Base-by-base conservation (phyloP, 768 basidiomycete genomes). In the Lactarius evosmus region DNA sequence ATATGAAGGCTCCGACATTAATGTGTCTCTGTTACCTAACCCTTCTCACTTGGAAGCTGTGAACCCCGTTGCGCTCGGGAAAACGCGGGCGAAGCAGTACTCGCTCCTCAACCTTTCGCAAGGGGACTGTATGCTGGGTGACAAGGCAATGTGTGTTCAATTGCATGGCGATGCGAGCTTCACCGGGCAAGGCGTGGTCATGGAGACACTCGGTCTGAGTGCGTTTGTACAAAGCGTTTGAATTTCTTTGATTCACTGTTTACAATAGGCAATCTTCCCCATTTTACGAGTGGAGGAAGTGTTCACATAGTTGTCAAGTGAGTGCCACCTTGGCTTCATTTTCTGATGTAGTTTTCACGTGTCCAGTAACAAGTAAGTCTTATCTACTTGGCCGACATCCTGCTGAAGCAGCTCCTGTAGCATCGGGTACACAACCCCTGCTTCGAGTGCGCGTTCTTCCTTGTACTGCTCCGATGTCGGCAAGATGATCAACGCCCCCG, bases 161-260 rank as follows among this genome's bases (percentile, higher is more conserved):
- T 74, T 97, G 53, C 95, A 96, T 67, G 95, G 95, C 3, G 95
- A 97, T 73, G 93, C 91, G 1, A 92, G 89, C 62, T 95, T 96
- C 71, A 83, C 89, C 0, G 95, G 94, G 0, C 95, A 96, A 72
- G 94, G 95, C 2, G 80, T 96, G 5, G 84, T 95, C 19, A 95
- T 93, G 86, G 95, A 96, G 74, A 81, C 83, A 19, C 79, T 97
- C 34, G 91, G 93, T 6, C 76, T 96, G 60, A 94, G 91, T 86
- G 66, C 56, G 88, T 77, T 27, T 14, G 11, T 27, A 41, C 41
- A 17, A 49, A 7, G 56, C 54, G 30, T 16, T n/a, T 19, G 32
- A 50, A 19, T 61, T 50, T 14, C 29, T 16, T n/a, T 14, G 9
- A 60, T 55, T 32, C 4, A 44, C 25, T 8, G 30, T 56, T 49